phyloP scores from a whole-genome alignment of 2,329 filamentous ascomycete species.

The Pseudocercospora ulei region DNA sequence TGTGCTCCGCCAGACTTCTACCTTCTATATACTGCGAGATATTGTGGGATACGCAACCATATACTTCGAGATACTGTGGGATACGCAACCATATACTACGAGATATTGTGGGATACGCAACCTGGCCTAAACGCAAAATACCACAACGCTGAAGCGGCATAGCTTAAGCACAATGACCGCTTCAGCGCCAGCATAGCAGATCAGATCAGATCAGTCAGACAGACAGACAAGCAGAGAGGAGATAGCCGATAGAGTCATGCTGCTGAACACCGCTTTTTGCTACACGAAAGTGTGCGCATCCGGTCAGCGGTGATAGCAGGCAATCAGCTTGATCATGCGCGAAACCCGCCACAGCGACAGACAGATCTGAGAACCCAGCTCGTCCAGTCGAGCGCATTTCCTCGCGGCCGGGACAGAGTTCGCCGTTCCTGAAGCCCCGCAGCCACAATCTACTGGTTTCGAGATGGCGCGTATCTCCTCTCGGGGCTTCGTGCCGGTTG shows the following conservation, averaged over 20 bases:
- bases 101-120: constrained; percentile 12
- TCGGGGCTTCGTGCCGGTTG: constrained; percentile 7
- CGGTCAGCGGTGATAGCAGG: constrained; percentile 21
- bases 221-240: constrained; percentile 21
- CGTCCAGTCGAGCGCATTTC: constrained; percentile 14
- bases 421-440: constrained; percentile 16
- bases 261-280: constrained; percentile 18
- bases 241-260: constrained; percentile 28
- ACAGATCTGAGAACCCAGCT: constrained; percentile 14
- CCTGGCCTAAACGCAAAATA: constrained; percentile 21
- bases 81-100: no score
- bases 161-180: constrained; percentile 27
- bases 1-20: constrained; percentile 13
- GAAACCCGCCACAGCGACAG: constrained; percentile 13
- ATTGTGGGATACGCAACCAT: no score
- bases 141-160: constrained; percentile 19
- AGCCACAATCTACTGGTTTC: constrained; percentile 12
- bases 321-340: constrained; percentile 25
- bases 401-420: constrained; percentile 19
- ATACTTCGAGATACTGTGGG: no score
- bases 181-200: constrained; percentile 22
- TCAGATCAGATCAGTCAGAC: constrained; percentile 21
- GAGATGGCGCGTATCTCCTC: constrained; percentile 10
- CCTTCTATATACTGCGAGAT: constrained; percentile 18
- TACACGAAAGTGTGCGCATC: constrained; percentile 15